Evolutionary conservation across 2,329 filamentous ascomycete genomes (phyloP).

Genomic region (Kalmusia sp.): DNA sequence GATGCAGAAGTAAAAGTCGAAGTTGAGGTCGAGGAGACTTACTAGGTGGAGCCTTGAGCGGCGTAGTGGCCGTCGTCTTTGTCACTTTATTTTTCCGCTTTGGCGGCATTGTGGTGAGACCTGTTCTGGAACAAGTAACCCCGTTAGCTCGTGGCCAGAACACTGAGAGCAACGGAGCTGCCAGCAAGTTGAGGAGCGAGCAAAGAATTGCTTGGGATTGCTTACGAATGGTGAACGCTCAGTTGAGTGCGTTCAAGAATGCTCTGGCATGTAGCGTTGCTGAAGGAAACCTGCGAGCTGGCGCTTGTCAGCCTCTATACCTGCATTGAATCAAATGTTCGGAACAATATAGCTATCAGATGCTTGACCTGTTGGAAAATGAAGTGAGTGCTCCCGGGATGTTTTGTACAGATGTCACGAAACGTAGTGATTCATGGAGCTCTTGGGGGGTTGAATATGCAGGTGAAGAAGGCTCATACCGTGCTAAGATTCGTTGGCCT

Average conservation of each 20-base stretch:
- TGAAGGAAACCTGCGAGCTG: slow-evolving; percentile 5
- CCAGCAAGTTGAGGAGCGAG: not conserved
- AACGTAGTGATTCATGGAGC: not conserved
- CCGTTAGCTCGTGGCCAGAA: slow-evolving; percentile 26
- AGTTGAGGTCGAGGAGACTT: slow-evolving; percentile 18
- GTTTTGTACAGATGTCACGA: not conserved
- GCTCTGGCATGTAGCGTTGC: not conserved
- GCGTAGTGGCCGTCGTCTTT: slow-evolving; percentile 22
- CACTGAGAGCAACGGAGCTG: slow-evolving; percentile 3
- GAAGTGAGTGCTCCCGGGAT: not conserved
- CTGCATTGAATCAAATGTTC: not conserved
- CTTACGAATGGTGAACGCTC: slow-evolving; percentile 18
- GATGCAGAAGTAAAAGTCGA: slow-evolving; percentile 10
- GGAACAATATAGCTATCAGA: not conserved
- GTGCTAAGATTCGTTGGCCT: slow-evolving; percentile 19
- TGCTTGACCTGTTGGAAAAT: not conserved
- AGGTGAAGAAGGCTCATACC: slow-evolving; percentile 24
- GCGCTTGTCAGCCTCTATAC: slow-evolving; percentile 13
- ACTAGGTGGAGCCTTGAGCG: slow-evolving; percentile 27
- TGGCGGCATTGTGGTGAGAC: slow-evolving; percentile 38
- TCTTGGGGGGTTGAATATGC: slow-evolving; percentile 16
- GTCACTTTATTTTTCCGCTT: slow-evolving; percentile 39
- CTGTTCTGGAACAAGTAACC: slow-evolving; percentile 15
- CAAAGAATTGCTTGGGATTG: not conserved
- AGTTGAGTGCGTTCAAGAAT: not conserved